Conservation (phyloP, 2,329 filamentous ascomycete species). For the Sphaerostilbella broomeana region DNA sequence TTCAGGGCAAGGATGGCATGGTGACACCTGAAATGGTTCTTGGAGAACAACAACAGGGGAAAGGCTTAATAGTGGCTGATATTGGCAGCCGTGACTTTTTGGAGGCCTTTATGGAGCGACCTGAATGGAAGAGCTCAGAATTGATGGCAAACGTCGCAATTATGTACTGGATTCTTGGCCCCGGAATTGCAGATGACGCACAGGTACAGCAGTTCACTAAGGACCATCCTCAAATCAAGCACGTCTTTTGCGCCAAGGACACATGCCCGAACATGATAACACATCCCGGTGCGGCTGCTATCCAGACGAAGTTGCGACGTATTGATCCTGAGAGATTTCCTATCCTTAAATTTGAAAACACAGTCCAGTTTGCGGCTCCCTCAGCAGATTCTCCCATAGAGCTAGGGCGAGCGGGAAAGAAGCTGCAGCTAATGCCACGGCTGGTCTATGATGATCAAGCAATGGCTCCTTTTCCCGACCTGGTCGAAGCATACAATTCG, state of each 20-base stretch:
- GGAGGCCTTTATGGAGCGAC: slow-evolving; percentile 58
- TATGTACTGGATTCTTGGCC: slow-evolving; percentile 78
- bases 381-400: slow-evolving; percentile 25
- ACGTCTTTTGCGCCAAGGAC: slow-evolving; percentile 72
- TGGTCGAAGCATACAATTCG: slow-evolving; percentile 40
- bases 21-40: slow-evolving; percentile 82
- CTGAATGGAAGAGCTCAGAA: slow-evolving; percentile 61
- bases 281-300: slow-evolving; percentile 58
- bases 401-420: slow-evolving; percentile 38
- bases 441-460: slow-evolving; percentile 40
- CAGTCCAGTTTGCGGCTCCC: slow-evolving; percentile 20
- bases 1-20: slow-evolving; percentile 57
- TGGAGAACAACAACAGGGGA: slow-evolving; percentile 57
- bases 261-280: slow-evolving; percentile 68
- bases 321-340: slow-evolving; percentile 70
- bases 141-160: slow-evolving; percentile 61
- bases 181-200: slow-evolving; percentile 55
- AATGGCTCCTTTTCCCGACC: slow-evolving; percentile 36
- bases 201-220: slow-evolving; percentile 64
- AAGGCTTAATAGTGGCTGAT: slow-evolving; percentile 73
- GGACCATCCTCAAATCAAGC: slow-evolving; percentile 54
- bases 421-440: slow-evolving; percentile 41
- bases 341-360: slow-evolving; percentile 59
- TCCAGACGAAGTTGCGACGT: slow-evolving; percentile 61
- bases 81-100: slow-evolving; percentile 67